Base-by-base conservation (phyloP, 805 yeast genomes). In the Cyberlindnera galapagoensis region DNA sequence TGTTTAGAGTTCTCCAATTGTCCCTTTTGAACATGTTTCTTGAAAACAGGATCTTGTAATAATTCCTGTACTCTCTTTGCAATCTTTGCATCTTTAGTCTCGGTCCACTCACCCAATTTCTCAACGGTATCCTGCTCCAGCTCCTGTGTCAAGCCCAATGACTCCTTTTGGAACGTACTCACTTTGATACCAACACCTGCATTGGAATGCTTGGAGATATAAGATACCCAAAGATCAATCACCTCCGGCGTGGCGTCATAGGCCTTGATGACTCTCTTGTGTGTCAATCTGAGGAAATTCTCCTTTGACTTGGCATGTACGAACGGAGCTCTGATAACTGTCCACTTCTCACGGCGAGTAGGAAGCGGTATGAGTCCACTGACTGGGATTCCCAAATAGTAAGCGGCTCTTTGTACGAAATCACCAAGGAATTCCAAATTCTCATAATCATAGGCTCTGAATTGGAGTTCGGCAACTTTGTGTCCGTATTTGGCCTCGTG, bases 241-340 rank as follows among this genome's bases (percentile, higher is more conserved):
- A 82, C 80, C 51, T 85, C 95, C 1, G 88, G 80, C 38, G 82
- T 77, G 12, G 95, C 74, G 57, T 92, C 97, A 69, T 74, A 87
- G 18, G 86, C 82, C 44, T 68, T 70, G 43, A 92, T 65, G 39
- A 72, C 56, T 41, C 94, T 74, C 47, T 80, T 76, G 56, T 75
- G 83, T 1, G 97, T 92, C 30, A 74, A 69, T 63, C 97, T 78
- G 63, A 84, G 83, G 61, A 83, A 92, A 66, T 90, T 92, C 63
- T 90, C 95, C 62, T 92, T 92, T 8, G 92, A 71, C 57, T 87
- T 88, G 32, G 97, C 94, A 52, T 85, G 92, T 14, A 83, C 95
- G 56, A 92, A 92, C 2, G 97, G 97, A 4, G 95, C 78, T 56
- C 80, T 74, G 50, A 81, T 87, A 26, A 92, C 95, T 0, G 98